Evolutionary conservation across 169 alveolate genomes (phyloP), one percentile per base, ranked within the genome.

Genomic region (Cryptosporidium meleagridis): DNA sequence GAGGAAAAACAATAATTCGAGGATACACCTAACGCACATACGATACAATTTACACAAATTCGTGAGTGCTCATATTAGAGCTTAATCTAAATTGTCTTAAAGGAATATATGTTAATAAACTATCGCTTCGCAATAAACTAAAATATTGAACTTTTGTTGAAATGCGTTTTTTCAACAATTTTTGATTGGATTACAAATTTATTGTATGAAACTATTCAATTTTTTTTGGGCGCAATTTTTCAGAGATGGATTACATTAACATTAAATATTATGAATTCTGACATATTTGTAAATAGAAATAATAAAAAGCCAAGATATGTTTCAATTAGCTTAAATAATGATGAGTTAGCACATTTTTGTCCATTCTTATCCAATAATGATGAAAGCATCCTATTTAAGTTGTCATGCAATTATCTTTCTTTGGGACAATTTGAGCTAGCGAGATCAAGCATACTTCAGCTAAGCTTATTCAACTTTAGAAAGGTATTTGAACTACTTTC

Each of bases 391-490:
- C 52, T 80, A 4, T 80, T 80, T n/a, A 12, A 52, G 7, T 44
- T 80, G 53, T 14, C 89, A 14, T 80, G 89, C 35, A 80, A 80
- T 26, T 80, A 80, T 80, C 75, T 80, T 80, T 80, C 89, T 14
- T 10, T 80, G 10, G 89, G 89, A 23, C 89, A 80, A 67, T 80
- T 62, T 59, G 89, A 80, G 23, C 18, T 80, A 16, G 89, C 80
- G 14, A 59, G 89, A 62, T 59, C 89, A 33, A 35, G 29, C 59
- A 62, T 80, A 26, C 29, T 29, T n/a, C 89, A 80, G 23, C 67
- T 80, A 29, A 26, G 29, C 26, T 44, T 21, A 41, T 10, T 65
- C 0, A 59, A 80, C 35, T 65, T 44, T 18, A 80, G 70, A 45
- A 61, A 29, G n/a, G 89, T 41, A 16, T 39, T n/a, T 62, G 45